Conservation (phyloP, 2,329 filamentous ascomycete genomes). For the Torrubiellomyces zombiae region DNA sequence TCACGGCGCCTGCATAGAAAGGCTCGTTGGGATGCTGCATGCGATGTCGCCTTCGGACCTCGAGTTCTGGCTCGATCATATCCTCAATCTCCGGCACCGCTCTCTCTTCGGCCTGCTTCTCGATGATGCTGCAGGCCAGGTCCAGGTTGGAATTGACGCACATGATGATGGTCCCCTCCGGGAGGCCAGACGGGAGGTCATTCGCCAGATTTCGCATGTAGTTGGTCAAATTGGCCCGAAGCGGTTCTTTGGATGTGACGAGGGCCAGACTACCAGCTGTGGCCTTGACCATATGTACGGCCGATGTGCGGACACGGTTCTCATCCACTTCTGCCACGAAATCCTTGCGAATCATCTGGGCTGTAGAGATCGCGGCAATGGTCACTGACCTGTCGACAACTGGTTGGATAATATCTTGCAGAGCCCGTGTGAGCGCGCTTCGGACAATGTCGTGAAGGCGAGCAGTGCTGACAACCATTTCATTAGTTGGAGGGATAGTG, state of each 20-base stretch:
- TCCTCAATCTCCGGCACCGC: slow-evolving; percentile 91
- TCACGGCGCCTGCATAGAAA: slow-evolving; percentile 68
- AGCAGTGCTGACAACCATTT: slow-evolving; percentile 56
- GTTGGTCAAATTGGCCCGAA: slow-evolving; percentile 93
- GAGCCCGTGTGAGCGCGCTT: slow-evolving; percentile 70
- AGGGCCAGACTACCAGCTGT: slow-evolving; percentile 85
- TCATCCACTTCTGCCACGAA: slow-evolving; percentile 88
- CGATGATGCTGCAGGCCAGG: slow-evolving; percentile 80
- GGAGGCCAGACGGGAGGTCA: slow-evolving; percentile 63
- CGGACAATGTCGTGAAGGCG: slow-evolving; percentile 64
- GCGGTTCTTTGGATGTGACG: slow-evolving; percentile 95
- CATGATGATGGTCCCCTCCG: slow-evolving; percentile 93
- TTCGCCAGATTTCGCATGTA: slow-evolving; percentile 63
- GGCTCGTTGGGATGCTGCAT: slow-evolving; percentile 62
- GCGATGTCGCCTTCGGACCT: slow-evolving; percentile 60
- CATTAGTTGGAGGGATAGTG: slow-evolving; percentile 64
- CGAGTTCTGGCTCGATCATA: slow-evolving; percentile 68
- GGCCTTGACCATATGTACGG: slow-evolving; percentile 86
- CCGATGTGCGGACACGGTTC: slow-evolving; percentile 68
- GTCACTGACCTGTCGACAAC: slow-evolving; percentile 96
- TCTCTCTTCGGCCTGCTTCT: slow-evolving; percentile 87
- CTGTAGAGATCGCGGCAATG: slow-evolving; percentile 91
- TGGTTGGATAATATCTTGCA: slow-evolving; percentile 91
- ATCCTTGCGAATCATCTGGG: slow-evolving; percentile 90
- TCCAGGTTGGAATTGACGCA: slow-evolving; percentile 98